Percentiles rank a stretch among this genome's conserved stretches.
Evolutionary conservation across 441 rosid genomes (phyloP).

Genomic region (Codiaeum variegatum): DNA sequence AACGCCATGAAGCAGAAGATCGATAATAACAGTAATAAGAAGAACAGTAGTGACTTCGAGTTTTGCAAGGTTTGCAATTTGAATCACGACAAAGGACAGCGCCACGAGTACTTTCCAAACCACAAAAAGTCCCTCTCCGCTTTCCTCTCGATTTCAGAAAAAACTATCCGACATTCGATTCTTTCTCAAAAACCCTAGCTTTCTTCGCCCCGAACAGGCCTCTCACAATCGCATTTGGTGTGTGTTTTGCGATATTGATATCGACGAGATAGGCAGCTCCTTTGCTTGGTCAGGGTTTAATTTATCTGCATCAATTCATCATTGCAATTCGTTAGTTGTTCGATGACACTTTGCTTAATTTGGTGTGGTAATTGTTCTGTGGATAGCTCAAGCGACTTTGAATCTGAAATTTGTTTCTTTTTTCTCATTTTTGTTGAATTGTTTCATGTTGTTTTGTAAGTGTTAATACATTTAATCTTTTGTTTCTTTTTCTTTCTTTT

Average conservation of each 20-base stretch:
- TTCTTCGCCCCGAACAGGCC: conserved; percentile 59
- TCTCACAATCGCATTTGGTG: conserved; percentile 73
- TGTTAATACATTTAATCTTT: background rate
- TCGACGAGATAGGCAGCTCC: conserved; percentile 58
- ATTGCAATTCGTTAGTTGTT: conserved; percentile 4
- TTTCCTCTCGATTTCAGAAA: conserved; percentile 57
- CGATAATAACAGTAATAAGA: conserved; percentile 15
- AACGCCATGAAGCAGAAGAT: conserved; percentile 19
- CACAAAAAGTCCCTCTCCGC: conserved; percentile 55
- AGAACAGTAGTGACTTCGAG: conserved; percentile 44
- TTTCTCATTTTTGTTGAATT: background rate
- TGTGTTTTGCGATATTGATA: conserved; percentile 69
- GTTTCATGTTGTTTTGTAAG: background rate
- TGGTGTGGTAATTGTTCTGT: conserved; percentile 18
- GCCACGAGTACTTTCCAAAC: conserved; percentile 73
- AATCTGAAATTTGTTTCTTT: background rate
- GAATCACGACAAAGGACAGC: conserved; percentile 67
- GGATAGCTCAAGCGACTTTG: background rate
- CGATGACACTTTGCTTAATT: conserved; percentile 47
- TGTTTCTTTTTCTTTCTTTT: conserved; percentile 6
- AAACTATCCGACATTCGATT: conserved; percentile 59
- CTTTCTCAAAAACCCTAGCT: conserved; percentile 61
- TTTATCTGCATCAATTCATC: background rate
- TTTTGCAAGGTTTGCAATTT: conserved; percentile 65
- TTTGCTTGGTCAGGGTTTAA: conserved; percentile 53